A percentile compares a stretch with the other conserved stretches of the same genome.
Evolutionary conservation across 192 early-diverging fungal genomes (phyloP).

Genomic region (Funneliformis mosseae): DNA sequence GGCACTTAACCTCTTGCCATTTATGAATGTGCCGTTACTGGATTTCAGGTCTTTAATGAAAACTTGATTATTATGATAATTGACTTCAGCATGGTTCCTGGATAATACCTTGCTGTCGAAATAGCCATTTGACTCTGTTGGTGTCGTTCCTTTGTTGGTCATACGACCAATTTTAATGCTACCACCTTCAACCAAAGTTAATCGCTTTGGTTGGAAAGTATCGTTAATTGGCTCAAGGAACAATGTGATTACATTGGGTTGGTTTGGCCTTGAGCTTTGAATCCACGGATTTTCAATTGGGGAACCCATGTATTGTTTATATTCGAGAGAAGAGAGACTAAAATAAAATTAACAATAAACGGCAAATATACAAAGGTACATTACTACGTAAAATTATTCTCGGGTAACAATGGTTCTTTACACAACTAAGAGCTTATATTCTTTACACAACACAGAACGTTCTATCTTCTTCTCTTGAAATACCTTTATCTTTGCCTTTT

Average conservation of each 20-base stretch:
- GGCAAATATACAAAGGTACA: background rate
- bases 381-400: background rate
- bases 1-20: conserved; percentile 66
- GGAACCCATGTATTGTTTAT: background rate
- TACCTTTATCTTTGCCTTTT: no score
- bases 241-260: background rate
- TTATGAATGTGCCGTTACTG: conserved; percentile 83
- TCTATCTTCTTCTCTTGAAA: no score
- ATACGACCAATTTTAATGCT: conserved; percentile 74
- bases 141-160: conserved; percentile 60
- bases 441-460: no score
- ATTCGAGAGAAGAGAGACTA: background rate
- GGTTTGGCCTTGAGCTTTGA: background rate
- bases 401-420: background rate
- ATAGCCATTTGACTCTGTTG: conserved; percentile 69
- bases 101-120: conserved; percentile 86
- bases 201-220: conserved; percentile 50
- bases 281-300: background rate
- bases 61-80: conserved; percentile 44
- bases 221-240: conserved; percentile 50
- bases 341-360: background rate
- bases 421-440: no score
- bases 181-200: conserved; percentile 55
- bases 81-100: conserved; percentile 73
- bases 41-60: conserved; percentile 76